These are phyloP conservation scores for Fusarium decemcellulare DNA, from an alignment of 2,329 filamentous ascomycete species.

Conservation along the genomic window DNA sequence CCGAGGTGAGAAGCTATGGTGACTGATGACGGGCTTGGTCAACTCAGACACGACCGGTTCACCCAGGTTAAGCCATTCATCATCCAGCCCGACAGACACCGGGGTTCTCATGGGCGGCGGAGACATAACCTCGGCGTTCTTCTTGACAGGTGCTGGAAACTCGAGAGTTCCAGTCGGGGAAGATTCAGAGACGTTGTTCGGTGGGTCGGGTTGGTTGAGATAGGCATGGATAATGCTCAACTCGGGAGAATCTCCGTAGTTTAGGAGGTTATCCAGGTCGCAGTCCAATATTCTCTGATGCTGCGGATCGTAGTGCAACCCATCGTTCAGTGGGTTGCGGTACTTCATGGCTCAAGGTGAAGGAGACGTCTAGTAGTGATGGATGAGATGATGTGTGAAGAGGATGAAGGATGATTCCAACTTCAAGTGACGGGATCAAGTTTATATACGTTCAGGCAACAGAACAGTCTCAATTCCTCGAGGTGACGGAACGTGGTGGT, in stretches of 20 bases:
- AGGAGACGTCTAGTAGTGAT: not conserved
- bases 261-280: too few species aligned
- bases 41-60: too few species aligned
- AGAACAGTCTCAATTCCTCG: not conserved
- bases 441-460: constrained; percentile 6
- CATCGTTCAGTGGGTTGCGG: too few species aligned
- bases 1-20: not conserved
- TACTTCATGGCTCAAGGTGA: not conserved
- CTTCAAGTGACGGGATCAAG: not conserved
- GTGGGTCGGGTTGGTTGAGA: too few species aligned
- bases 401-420: not conserved
- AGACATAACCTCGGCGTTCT: not conserved
- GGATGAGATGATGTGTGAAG: not conserved
- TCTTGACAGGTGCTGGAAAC: not conserved
- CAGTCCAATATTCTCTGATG: too few species aligned
- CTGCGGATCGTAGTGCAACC: too few species aligned
- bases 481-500: not conserved
- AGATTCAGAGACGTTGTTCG: not conserved
- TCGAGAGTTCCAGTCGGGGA: not conserved
- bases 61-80: not conserved
- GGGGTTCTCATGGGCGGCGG: not conserved
- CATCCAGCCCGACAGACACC: not conserved
- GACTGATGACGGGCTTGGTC: too few species aligned
- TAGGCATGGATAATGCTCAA: too few species aligned
- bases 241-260: too few species aligned